phyloP scores from a whole-genome alignment of 176 grass and related monocot species.

The Oryza longistaminata region DNA sequence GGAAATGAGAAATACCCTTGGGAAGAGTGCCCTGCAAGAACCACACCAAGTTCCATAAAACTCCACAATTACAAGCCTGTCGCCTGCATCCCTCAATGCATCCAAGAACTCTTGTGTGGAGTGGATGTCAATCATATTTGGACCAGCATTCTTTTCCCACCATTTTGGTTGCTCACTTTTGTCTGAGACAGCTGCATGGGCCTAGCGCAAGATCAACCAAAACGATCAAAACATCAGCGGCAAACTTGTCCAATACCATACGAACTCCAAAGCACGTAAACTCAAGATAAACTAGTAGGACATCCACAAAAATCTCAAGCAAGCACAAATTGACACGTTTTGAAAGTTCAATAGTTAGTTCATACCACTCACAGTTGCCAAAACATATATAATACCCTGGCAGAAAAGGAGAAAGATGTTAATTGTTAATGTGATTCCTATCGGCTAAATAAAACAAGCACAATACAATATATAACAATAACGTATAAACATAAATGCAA shows the following conservation, averaged over 20 bases:
- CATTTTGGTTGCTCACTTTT: slow-evolving; percentile 66
- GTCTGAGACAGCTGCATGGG: slow-evolving; percentile 38
- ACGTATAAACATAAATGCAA: not conserved
- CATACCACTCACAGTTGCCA: not conserved
- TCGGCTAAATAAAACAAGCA: slow-evolving; percentile 2
- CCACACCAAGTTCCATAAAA: slow-evolving; percentile 99
- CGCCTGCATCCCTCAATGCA: slow-evolving; percentile 72
- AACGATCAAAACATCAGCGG: slow-evolving; percentile 42
- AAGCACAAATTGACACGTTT: not conserved
- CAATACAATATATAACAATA: not conserved
- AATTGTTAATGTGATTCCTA: not conserved
- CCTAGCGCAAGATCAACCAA: slow-evolving; percentile 53
- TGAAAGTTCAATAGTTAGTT: not conserved
- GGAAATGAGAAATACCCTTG: slow-evolving; percentile 63
- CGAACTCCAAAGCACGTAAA: not conserved
- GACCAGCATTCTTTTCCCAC: slow-evolving; percentile 89
- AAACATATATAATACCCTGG: not conserved
- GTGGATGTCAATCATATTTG: slow-evolving; percentile 90
- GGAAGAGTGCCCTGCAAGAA: slow-evolving; percentile 86
- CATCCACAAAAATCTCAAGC: slow-evolving; percentile 4
- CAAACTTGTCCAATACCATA: not conserved
- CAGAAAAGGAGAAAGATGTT: not conserved
- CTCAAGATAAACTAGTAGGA: not conserved
- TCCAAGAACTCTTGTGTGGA: slow-evolving; percentile 96
- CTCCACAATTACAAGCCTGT: slow-evolving; percentile 79